A percentile compares a stretch with the other conserved stretches of the same genome.
These are phyloP conservation scores for Blastobotrys serpentis DNA, from an alignment of 1,139 yeast species.

Conservation along the genomic window DNA sequence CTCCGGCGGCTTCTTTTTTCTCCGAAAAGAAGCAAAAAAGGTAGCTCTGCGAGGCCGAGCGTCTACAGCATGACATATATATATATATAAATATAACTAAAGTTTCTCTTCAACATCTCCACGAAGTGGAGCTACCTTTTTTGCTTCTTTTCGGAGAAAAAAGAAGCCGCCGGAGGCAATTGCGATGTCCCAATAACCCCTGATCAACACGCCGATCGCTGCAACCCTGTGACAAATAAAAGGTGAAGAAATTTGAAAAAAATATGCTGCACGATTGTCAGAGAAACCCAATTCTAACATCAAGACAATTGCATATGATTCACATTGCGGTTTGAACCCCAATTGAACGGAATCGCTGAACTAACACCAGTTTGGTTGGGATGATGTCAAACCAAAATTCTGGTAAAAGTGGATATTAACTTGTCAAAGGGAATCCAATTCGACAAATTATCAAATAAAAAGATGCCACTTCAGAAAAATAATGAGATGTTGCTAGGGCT, in stretches of 20 bases:
- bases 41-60: not conserved
- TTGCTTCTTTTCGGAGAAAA: conserved; percentile 5
- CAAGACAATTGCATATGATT: not conserved
- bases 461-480: no score
- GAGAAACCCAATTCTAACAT: not conserved
- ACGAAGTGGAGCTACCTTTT: not conserved
- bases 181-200: not conserved
- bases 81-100: no score
- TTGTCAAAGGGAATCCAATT: no score
- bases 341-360: no score
- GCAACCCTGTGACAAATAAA: not conserved
- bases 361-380: no score
- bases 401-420: no score
- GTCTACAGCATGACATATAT: no score
- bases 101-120: no score
- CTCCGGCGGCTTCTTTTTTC: not conserved
- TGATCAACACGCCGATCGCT: not conserved
- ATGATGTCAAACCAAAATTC: no score
- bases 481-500: not conserved
- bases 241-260: not conserved
- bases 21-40: not conserved
- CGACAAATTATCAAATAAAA: no score
- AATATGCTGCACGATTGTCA: not conserved
- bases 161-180: conserved; percentile 4
- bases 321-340: no score